These are phyloP conservation scores for Aciculoconidium aculeatum DNA, from an alignment of 805 yeast species.

Conservation along the genomic window DNA sequence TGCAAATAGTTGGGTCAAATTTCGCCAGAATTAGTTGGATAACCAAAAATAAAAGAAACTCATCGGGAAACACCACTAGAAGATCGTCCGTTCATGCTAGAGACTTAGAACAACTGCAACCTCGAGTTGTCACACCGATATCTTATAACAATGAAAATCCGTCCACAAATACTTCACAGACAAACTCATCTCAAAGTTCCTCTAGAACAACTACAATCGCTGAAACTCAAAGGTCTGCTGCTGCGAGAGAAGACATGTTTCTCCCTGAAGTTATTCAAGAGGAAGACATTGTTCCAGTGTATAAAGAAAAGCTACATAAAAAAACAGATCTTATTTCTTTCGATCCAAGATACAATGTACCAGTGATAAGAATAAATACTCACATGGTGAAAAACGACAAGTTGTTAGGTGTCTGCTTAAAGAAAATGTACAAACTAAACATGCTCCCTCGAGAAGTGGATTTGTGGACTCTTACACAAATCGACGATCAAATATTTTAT, in stretches of 20 bases:
- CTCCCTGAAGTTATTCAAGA: constrained; percentile 6
- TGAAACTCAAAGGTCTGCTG: constrained; percentile 1
- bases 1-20: too few relatives aligned
- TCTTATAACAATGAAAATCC: neutral
- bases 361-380: constrained; percentile 19
- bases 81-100: too few relatives aligned
- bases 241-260: constrained; percentile 2
- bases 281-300: constrained; percentile 15
- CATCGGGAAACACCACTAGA: too few relatives aligned
- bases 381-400: constrained; percentile 13
- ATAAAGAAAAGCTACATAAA: constrained; percentile 15
- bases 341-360: constrained; percentile 18
- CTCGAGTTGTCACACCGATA: neutral
- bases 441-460: constrained; percentile 14
- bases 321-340: constrained; percentile 17
- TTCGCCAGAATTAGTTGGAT: too few relatives aligned
- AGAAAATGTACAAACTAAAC: constrained; percentile 13
- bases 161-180: too few relatives aligned
- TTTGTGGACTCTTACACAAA: constrained; percentile 17
- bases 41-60: too few relatives aligned
- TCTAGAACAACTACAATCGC: too few relatives aligned
- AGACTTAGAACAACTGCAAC: too few relatives aligned
- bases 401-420: constrained; percentile 13
- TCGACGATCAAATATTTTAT: constrained; percentile 18
- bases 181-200: too few relatives aligned